phyloP scores from a whole-genome alignment of 2,329 filamentous ascomycete species.

The Trichothecium roseum region DNA sequence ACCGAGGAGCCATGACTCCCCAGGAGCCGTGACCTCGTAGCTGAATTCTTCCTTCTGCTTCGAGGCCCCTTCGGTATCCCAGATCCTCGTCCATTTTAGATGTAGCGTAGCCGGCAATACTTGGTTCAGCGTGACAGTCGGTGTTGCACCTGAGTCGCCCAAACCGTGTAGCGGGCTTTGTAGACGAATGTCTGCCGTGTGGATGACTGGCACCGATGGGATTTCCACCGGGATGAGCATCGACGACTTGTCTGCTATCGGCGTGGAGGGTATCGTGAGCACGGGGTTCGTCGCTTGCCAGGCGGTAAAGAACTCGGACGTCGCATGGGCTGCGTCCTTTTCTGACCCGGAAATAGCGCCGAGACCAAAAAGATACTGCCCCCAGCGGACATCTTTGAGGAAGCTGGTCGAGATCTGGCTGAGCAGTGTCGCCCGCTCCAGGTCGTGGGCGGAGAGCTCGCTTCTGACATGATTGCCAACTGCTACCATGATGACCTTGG shows the following conservation, averaged over 20 bases:
- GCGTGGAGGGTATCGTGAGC: conserved; percentile 14
- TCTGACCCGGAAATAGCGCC: conserved; percentile 26
- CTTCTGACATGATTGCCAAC: conserved; percentile 33
- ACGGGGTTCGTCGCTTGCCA: conserved; percentile 21
- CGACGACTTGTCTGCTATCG: conserved; percentile 36
- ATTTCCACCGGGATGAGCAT: conserved; percentile 88
- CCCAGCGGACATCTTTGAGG: conserved; percentile 36
- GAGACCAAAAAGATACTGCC: conserved; percentile 37
- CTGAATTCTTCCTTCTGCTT: conserved; percentile 58
- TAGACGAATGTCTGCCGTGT: conserved; percentile 62
- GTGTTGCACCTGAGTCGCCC: conserved; percentile 19
- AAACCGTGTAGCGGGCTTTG: conserved; percentile 14
- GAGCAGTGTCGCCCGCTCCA: conserved; percentile 46
- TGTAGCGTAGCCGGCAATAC: conserved; percentile 52
- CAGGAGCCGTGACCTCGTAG: conserved; percentile 67
- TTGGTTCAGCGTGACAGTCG: conserved; percentile 50
- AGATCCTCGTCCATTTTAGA: conserved; percentile 51
- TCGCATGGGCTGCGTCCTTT: conserved; percentile 17
- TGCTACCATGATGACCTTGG: conserved; percentile 32
- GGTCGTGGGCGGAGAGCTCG: conserved; percentile 34
- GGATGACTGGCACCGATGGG: conserved; percentile 70
- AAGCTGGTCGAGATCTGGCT: conserved; percentile 39
- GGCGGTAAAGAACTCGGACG: conserved; percentile 16
- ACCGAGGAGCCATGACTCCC: conserved; percentile 76
- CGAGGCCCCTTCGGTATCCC: conserved; percentile 37